Percentiles rank a stretch among this genome's conserved stretches.
These are phyloP conservation scores for Termitomyces sp. DNA, from an alignment of 768 basidiomycete species.

Conservation along the genomic window DNA sequence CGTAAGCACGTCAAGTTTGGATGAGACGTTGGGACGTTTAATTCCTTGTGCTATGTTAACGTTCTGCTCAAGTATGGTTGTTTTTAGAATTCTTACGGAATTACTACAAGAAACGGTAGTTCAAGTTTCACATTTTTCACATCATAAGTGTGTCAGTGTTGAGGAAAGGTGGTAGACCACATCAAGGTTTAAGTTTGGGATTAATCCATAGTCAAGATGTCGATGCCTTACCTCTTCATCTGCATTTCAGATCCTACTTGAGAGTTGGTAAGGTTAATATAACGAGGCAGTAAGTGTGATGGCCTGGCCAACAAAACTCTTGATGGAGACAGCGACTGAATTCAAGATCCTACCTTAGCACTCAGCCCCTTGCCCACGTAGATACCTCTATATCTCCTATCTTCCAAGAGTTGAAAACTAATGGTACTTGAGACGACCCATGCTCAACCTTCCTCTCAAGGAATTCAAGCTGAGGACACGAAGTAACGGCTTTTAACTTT, in stretches of 20 bases:
- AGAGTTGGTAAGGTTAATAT: too few species aligned
- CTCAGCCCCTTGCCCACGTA: slow-evolving; percentile 18
- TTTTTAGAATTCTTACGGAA: not conserved
- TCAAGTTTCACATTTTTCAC: not conserved
- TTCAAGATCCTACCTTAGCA: slow-evolving; percentile 17
- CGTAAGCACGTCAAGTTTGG: not conserved
- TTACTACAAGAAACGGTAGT: not conserved
- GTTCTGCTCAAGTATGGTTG: not conserved
- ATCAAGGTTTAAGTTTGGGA: not conserved
- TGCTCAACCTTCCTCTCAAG: not conserved
- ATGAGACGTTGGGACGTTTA: not conserved
- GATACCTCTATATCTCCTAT: slow-evolving; percentile 17
- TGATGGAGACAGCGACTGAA: slow-evolving; percentile 14
- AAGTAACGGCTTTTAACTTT: not conserved
- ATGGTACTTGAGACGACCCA: not conserved
- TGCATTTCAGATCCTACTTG: too few species aligned
- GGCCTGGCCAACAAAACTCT: too few species aligned
- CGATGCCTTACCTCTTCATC: too few species aligned
- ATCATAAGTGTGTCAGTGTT: not conserved
- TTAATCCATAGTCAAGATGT: too few species aligned
- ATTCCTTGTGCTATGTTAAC: not conserved
- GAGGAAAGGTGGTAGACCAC: not conserved
- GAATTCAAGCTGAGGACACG: not conserved
- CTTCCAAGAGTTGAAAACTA: slow-evolving; percentile 17
- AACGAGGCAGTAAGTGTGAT: not conserved